phyloP scores from a whole-genome alignment of 495 filamentous ascomycete genomes.

The Penicillium goetzii region DNA sequence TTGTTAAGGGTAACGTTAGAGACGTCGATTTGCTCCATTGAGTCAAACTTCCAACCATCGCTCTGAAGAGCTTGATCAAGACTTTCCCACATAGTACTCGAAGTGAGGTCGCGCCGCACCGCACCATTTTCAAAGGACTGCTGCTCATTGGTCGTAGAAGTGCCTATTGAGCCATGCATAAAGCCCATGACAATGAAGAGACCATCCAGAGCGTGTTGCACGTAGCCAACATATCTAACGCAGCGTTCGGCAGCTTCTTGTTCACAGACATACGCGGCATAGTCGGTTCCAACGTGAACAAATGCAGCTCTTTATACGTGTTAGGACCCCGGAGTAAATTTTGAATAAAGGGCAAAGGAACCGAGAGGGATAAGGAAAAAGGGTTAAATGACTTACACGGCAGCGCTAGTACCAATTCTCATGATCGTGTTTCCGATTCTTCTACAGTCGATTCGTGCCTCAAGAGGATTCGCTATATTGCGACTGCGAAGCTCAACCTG shows the following conservation, averaged over 20 bases:
- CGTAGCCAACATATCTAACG: not conserved
- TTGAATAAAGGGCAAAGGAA: not conserved
- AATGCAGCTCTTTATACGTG: not conserved
- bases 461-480: conserved; percentile 9
- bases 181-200: not conserved
- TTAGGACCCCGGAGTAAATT: not conserved
- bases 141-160: not conserved
- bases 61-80: not conserved
- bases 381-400: not conserved
- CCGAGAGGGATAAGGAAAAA: not conserved
- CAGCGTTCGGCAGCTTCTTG: not conserved
- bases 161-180: not conserved
- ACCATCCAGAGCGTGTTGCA: not conserved
- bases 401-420: not conserved
- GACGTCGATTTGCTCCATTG: not conserved
- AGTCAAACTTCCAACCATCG: not conserved
- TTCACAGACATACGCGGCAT: not conserved
- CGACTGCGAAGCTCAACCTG: conserved; percentile 8
- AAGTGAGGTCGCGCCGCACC: not conserved
- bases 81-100: not conserved
- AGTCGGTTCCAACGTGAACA: not conserved
- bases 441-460: conserved; percentile 7
- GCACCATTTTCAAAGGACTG: not conserved
- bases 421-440: conserved; percentile 3
- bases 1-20: not conserved